Conservation (phyloP, 2,329 filamentous ascomycete genomes). For the Penicillium hordei region DNA sequence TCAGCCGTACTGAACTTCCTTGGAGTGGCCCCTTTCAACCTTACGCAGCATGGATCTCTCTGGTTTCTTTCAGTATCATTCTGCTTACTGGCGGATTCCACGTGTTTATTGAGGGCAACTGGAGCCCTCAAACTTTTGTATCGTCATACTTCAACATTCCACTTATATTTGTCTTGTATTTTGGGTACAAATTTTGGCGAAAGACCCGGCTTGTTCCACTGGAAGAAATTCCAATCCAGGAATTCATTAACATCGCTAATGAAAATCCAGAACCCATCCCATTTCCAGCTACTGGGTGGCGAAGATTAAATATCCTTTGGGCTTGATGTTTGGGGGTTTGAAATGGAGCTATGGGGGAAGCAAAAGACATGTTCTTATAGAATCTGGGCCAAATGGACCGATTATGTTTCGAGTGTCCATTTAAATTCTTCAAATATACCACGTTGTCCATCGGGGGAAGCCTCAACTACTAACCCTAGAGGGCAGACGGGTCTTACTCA, state of each 20-base stretch:
- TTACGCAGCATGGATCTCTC: conserved; percentile 57
- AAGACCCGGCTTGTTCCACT: conserved; percentile 32
- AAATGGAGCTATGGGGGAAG: not conserved
- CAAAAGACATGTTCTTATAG: not conserved
- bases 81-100: conserved; percentile 68
- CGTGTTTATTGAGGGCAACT: conserved; percentile 15
- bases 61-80: conserved; percentile 55
- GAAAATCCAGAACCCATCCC: not conserved
- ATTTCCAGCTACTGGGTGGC: not conserved
- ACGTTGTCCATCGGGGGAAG: not conserved
- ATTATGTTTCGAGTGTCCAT: not conserved
- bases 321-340: not conserved
- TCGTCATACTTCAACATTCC: conserved; percentile 62
- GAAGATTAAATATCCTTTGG: not conserved
- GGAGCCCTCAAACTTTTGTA: conserved; percentile 58
- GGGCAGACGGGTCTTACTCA: not conserved
- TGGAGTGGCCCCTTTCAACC: conserved; percentile 54
- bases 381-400: not conserved
- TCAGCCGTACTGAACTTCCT: conserved; percentile 41
- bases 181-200: conserved; percentile 38
- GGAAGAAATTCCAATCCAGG: conserved; percentile 33
- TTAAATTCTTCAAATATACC: not conserved
- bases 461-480: no score
- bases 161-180: conserved; percentile 53
- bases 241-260: not conserved